Percentiles rank a stretch among this genome's conserved stretches.
These are phyloP conservation scores for Magnaporthiopsis rhizophila DNA, from an alignment of 2,329 filamentous ascomycete species.

Conservation along the genomic window DNA sequence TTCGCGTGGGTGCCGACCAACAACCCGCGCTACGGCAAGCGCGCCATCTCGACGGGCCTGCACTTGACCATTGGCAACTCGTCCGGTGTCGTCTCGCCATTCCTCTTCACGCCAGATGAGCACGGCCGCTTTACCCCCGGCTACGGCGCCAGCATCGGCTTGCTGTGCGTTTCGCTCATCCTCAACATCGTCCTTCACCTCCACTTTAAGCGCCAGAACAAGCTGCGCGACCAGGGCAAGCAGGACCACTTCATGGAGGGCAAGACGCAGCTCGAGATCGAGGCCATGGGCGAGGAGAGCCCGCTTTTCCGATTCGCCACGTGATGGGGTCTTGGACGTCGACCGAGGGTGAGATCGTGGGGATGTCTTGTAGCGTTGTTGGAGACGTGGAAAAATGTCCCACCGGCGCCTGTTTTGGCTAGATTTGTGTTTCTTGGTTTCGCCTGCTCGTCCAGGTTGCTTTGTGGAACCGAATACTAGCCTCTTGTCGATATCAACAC, in stretches of 20 bases:
- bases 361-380: too few species aligned
- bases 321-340: not conserved
- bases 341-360: too few species aligned
- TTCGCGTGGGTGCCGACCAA: conserved; percentile 63
- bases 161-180: conserved; percentile 9
- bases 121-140: conserved; percentile 29
- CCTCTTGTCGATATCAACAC: too few species aligned
- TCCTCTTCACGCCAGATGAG: conserved; percentile 17
- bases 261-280: conserved; percentile 31
- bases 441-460: not conserved
- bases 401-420: too few species aligned
- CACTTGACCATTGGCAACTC: conserved; percentile 60
- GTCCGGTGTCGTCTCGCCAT: conserved; percentile 54
- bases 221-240: conserved; percentile 24
- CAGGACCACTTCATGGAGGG: conserved; percentile 32
- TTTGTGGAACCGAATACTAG: too few species aligned
- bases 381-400: too few species aligned
- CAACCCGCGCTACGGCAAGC: conserved; percentile 60
- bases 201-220: conserved; percentile 27
- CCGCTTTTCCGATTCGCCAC: conserved; percentile 23
- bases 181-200: conserved; percentile 9
- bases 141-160: conserved; percentile 26
- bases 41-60: conserved; percentile 57
- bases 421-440: too few species aligned
- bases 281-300: conserved; percentile 32